Conservation (phyloP, 73 alveolate genomes). For the Paramecium octaurelia region DNA sequence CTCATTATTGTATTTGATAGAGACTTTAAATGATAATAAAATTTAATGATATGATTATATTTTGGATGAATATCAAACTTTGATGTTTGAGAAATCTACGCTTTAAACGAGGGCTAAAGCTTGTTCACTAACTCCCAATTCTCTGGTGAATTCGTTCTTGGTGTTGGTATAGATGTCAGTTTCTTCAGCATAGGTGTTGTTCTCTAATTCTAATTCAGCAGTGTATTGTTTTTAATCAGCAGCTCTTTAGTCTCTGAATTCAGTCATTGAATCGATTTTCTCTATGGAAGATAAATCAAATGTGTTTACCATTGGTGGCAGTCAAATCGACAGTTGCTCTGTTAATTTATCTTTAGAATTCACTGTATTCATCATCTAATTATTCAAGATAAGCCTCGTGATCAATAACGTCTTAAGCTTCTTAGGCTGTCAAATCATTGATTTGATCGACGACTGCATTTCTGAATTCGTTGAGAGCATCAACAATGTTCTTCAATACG, state of each 20-base stretch:
- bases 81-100: constrained; percentile 10
- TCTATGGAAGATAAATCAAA: neutral
- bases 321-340: neutral
- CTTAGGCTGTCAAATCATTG: constrained; percentile 41
- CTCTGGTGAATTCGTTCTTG: constrained; percentile 9
- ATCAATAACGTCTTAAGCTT: constrained; percentile 12
- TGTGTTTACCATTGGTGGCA: neutral
- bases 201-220: constrained; percentile 27
- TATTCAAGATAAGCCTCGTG: constrained; percentile 27
- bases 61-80: constrained; percentile 18
- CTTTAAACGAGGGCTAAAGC: constrained; percentile 19
- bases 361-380: constrained; percentile 13
- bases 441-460: constrained; percentile 1
- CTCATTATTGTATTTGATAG: no score
- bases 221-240: neutral
- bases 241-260: constrained; percentile 15
- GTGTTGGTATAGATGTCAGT: constrained; percentile 19
- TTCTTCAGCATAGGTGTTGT: constrained; percentile 39
- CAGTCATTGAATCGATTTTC: constrained; percentile 4
- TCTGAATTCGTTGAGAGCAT: constrained; percentile 32
- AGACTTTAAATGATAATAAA: neutral
- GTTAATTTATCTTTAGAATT: constrained; percentile 28
- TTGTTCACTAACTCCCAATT: constrained; percentile 4
- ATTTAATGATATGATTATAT: neutral
- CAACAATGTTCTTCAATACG: neutral